phyloP scores from a whole-genome alignment of 805 yeast genomes.

The Zygotorulaspora danielsina region DNA sequence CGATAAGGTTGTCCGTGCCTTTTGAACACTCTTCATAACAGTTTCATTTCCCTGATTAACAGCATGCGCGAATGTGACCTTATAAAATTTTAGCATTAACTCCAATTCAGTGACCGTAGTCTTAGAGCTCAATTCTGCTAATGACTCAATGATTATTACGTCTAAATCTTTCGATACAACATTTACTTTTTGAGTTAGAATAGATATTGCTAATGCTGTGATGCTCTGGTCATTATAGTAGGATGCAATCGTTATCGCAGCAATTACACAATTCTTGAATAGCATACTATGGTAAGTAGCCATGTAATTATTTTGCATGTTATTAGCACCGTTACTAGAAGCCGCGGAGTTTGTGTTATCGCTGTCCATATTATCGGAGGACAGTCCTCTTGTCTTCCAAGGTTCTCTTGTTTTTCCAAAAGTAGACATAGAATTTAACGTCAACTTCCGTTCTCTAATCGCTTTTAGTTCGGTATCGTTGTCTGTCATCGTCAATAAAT shows the following conservation, averaged over 20 bases:
- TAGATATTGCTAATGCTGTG: conserved; percentile 71
- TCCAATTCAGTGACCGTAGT: conserved; percentile 65
- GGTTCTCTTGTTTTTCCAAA: conserved; percentile 3
- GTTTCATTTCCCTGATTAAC: conserved; percentile 39
- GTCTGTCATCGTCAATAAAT: conserved; percentile 57
- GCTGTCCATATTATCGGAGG: conserved; percentile 18
- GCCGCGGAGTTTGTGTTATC: conserved; percentile 7
- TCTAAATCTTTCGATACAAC: conserved; percentile 51
- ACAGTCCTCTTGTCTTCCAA: conserved; percentile 12
- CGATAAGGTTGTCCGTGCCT: conserved; percentile 49
- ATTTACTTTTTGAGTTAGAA: conserved; percentile 70
- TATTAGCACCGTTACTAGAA: conserved; percentile 12
- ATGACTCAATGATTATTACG: conserved; percentile 52
- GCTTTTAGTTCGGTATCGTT: conserved; percentile 38
- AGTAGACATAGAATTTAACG: conserved; percentile 20
- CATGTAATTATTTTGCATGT: conserved; percentile 10
- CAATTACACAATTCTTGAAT: conserved; percentile 63
- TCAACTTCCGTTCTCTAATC: conserved; percentile 35
- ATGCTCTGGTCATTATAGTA: conserved; percentile 67
- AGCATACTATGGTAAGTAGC: conserved; percentile 29
- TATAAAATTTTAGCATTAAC: conserved; percentile 55
- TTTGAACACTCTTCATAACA: conserved; percentile 40
- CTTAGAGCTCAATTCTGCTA: conserved; percentile 56
- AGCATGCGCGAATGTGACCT: conserved; percentile 46
- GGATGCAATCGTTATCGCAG: conserved; percentile 62